Conservation (phyloP, 768 basidiomycete species). For the Kwoniella europaea region DNA sequence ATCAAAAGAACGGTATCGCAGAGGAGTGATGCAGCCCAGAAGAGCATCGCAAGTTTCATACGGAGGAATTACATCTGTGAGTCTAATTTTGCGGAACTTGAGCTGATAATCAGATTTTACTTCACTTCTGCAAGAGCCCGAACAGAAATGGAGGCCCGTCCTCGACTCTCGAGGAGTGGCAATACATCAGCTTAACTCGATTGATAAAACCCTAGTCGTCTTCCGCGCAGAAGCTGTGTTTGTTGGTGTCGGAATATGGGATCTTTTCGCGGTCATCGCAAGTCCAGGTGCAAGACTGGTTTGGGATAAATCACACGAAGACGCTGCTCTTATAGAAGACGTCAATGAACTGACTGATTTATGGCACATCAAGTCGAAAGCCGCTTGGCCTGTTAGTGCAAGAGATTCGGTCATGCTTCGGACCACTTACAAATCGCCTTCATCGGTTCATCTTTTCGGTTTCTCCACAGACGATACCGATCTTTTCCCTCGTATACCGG, state of each 20-base stretch:
- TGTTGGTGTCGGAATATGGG: conserved; percentile 94
- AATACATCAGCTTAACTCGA: conserved; percentile 92
- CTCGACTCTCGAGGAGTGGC: conserved; percentile 89
- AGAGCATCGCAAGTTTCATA: conserved; percentile 82
- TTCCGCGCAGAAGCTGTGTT: conserved; percentile 97
- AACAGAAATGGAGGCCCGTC: conserved; percentile 87
- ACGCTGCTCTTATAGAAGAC: conserved; percentile 82
- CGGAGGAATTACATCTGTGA: conserved; percentile 86
- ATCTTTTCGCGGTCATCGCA: conserved; percentile 83
- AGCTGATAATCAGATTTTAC: conserved; percentile 71
- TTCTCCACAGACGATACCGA: conserved; percentile 90
- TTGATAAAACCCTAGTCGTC: conserved; percentile 94
- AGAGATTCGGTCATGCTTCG: conserved; percentile 88
- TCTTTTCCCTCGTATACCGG: conserved; percentile 70
- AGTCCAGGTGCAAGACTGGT: conserved; percentile 79
- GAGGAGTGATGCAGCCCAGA: conserved; percentile 69
- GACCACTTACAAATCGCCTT: conserved; percentile 96
- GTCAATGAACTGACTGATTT: conserved; percentile 78
- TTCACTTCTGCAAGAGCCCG: conserved; percentile 92
- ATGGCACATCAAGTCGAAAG: conserved; percentile 90
- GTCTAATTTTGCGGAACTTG: conserved; percentile 11
- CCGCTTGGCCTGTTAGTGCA: conserved; percentile 92
- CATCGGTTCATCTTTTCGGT: conserved; percentile 90
- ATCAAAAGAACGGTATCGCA: conserved; percentile 49
- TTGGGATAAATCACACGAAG: conserved; percentile 91